Evolutionary conservation across 1,284 basidiomycete genomes (phyloP), one percentile per base, ranked within the genome.

Genomic region (Testicularia cyperi): DNA sequence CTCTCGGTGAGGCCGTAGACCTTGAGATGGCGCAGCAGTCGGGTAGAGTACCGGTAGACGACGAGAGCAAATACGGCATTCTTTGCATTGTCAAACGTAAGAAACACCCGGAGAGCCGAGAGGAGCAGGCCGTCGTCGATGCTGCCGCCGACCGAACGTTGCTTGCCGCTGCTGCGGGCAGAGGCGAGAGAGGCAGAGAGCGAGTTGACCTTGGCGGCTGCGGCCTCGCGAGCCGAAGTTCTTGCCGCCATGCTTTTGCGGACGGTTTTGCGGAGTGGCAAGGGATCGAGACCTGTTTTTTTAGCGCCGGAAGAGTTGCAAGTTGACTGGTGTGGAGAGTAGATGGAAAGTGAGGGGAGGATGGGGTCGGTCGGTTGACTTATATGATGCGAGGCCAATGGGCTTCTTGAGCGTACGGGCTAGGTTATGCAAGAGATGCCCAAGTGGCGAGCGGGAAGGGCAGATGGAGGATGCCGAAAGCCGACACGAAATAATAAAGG

Each of bases 201-300:
- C n/a, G 19, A 28, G 26, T 48, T 53, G 28, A 49, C 48, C 34
- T 48, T 58, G 42, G 55, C 48, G 8, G 53, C 53, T 13, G 48
- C 60, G 6, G 79, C 69, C 86, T 86, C 31, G 80, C 79, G 47
- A 5, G 55, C 55, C 18, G 48, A 48, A 10, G 44, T 58, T 28
- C 55, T 36, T n/a, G 48, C 43, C 15, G 55, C 47, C 55, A 58
- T 58, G 26, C 20, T 32, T 16, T 19, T 13, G n/a, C 23, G 29
- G 32, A 21, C n/a, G 7, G 22, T 19, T 28, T 7, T n/a, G n/a
- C n/a, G n/a, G n/a, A n/a, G n/a, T n/a, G n/a, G n/a, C n/a, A n/a
- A n/a, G n/a, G n/a, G n/a, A n/a, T n/a, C n/a, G n/a, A n/a, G n/a
- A n/a, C n/a, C n/a, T n/a, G n/a, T n/a, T n/a, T n/a, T n/a, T n/a